These are phyloP conservation scores for Melastoma candidum DNA, from an alignment of 441 rosid species.

Conservation along the genomic window DNA sequence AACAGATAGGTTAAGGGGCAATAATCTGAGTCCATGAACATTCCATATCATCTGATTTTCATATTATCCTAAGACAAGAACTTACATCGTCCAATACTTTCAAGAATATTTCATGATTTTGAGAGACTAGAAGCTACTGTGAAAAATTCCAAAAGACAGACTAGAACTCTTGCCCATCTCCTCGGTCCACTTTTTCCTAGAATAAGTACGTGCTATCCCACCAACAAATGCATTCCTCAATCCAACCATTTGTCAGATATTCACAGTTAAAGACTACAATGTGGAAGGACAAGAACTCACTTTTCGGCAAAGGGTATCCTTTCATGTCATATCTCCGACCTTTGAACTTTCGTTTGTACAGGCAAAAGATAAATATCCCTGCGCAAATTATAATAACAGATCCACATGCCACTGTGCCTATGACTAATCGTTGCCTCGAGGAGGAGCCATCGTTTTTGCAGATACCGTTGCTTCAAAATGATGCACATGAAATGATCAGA, in stretches of 20 bases:
- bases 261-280: neutral
- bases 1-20: too few species aligned
- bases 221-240: too few species aligned
- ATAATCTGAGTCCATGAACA: too few species aligned
- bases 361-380: slow-evolving; percentile 24
- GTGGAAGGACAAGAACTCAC: slow-evolving; percentile 25
- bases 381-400: slow-evolving; percentile 27
- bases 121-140: too few species aligned
- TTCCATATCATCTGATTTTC: too few species aligned
- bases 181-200: too few species aligned
- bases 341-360: slow-evolving; percentile 23
- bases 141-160: too few species aligned
- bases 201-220: too few species aligned
- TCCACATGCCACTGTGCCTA: slow-evolving; percentile 35
- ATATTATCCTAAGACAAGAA: too few species aligned
- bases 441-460: slow-evolving; percentile 19
- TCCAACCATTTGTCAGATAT: neutral
- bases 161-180: too few species aligned
- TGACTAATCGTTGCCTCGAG: slow-evolving; percentile 23
- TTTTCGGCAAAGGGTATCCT: slow-evolving; percentile 25
- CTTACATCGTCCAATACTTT: too few species aligned
- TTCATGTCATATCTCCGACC: slow-evolving; percentile 19
- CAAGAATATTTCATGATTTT: too few species aligned
- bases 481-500: slow-evolving; percentile 11
- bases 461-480: slow-evolving; percentile 30